Base-by-base conservation (phyloP, 2,329 filamentous ascomycete genomes). In the Zymoseptoria brevis region DNA sequence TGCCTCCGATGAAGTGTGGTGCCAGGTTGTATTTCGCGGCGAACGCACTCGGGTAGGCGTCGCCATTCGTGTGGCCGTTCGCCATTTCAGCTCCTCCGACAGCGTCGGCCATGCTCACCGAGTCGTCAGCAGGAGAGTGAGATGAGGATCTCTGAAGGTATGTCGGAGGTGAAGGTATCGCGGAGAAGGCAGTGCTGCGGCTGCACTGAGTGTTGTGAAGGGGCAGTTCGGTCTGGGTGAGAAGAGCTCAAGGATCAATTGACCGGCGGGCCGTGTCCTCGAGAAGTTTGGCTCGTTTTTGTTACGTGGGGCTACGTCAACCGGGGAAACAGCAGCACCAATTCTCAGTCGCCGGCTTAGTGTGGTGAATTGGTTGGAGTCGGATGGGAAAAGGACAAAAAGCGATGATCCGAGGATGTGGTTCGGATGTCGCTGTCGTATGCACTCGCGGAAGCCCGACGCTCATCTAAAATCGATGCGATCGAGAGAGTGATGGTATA, bases 1-100 rank as follows among this genome's bases (percentile, higher is more conserved):
- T 96, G 65, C 94, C 93, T 70, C 94, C 94, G 75, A 97, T 96
- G 78, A 97, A 99, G 81, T 99, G 94, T 76, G 90, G 82, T 64
- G 91, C 85, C 64, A 99, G 77, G 66, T 89, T 86, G 80, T 90
- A 85, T 78, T 88, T 90, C 68, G 90, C 87, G 66, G 90, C 85
- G 74, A 89, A 91, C 58, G 87, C 86, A 71, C 82, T 82, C 58
- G 77, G 75, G 56, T 77, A 73, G 35, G 35, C 35, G 26, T 22
- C 51, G 71, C 81, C 82, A 70, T 84, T 84, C 65, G 75, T 70
- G 50, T 68, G 63, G 59, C 71, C 70, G 67, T 73, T 71, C 58
- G 60, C 61, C 66, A 68, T 69, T 59, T 67, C 53, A 55, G 70
- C 71, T 68, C 70, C 72, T 69, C 74, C 76, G 68, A 75, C 75